Evolutionary conservation across 176 grass and related monocot species (phyloP).

Genomic region (Tuctoria greenei): DNA sequence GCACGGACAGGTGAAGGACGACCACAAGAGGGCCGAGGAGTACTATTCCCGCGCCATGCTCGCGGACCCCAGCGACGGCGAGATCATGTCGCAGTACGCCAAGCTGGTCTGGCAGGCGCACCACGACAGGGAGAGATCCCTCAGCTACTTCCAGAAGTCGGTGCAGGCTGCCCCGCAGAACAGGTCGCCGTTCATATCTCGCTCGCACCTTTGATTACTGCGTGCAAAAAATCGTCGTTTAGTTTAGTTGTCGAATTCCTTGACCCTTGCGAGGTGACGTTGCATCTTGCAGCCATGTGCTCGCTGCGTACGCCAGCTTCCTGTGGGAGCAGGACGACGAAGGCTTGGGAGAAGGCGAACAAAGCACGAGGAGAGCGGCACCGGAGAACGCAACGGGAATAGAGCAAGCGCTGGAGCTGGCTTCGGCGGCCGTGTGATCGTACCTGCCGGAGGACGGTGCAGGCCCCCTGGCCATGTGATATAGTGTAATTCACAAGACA

Average conservation of each 20-base stretch:
- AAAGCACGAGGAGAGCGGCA: not conserved
- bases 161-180: slow-evolving; percentile 60
- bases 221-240: not conserved
- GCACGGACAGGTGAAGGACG: slow-evolving; percentile 51
- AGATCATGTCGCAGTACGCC: slow-evolving; percentile 85
- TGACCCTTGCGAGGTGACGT: not conserved
- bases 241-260: not conserved
- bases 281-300: slow-evolving; percentile 55
- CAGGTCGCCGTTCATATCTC: slow-evolving; percentile 7
- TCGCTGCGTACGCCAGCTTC: slow-evolving; percentile 79
- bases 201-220: not conserved
- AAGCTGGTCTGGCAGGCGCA: slow-evolving; percentile 79
- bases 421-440: slow-evolving; percentile 25
- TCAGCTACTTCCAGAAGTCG: slow-evolving; percentile 70
- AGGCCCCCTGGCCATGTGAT: not conserved
- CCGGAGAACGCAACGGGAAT: not conserved
- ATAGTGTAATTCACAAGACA: not conserved
- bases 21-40: slow-evolving; percentile 69
- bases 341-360: slow-evolving; percentile 12
- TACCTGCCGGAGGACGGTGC: not conserved
- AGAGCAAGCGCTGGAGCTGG: not conserved
- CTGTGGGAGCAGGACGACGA: slow-evolving; percentile 73
- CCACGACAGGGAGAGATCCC: slow-evolving; percentile 60
- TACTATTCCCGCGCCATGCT: slow-evolving; percentile 96
- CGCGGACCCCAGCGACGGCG: slow-evolving; percentile 67